A percentile compares a stretch with the other conserved stretches of the same genome.
These are phyloP conservation scores for Maudiozyma turicensis DNA, from an alignment of 805 yeast genomes.

Conservation along the genomic window DNA sequence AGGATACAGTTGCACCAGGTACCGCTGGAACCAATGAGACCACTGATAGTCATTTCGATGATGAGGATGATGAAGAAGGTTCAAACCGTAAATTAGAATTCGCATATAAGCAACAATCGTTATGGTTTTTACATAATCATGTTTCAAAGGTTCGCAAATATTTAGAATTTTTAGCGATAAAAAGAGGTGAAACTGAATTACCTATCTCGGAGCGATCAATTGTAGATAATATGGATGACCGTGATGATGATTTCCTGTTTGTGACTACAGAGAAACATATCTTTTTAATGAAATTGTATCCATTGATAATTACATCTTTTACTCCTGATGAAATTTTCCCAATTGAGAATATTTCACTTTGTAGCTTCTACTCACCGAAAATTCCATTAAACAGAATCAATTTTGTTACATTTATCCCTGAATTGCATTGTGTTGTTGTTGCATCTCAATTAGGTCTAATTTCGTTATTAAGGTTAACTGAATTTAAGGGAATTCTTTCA, in stretches of 20 bases:
- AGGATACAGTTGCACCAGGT: not conserved
- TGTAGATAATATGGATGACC: conserved; percentile 4
- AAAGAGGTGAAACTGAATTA: conserved; percentile 1
- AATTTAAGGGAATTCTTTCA: conserved; percentile 20
- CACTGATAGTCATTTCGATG: not conserved
- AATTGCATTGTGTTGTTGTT: conserved; percentile 19
- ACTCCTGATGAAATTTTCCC: conserved; percentile 18
- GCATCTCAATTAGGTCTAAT: conserved; percentile 21
- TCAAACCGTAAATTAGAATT: not conserved
- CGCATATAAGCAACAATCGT: conserved; percentile 2
- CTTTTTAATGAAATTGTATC: conserved; percentile 14
- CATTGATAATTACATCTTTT: conserved; percentile 18
- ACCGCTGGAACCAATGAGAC: not conserved
- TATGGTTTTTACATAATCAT: conserved; percentile 15
- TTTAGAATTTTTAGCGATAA: conserved; percentile 3
- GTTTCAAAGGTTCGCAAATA: conserved; percentile 11
- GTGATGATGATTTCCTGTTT: conserved; percentile 12
- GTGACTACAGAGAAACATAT: conserved; percentile 10
- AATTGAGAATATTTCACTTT: conserved; percentile 5
- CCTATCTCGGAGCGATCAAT: not conserved
- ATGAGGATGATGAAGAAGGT: not conserved
- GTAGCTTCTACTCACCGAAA: conserved; percentile 3
- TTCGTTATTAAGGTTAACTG: conserved; percentile 20
- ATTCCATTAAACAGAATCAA: conserved; percentile 10
- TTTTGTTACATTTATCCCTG: conserved; percentile 17